phyloP scores from a whole-genome alignment of 2,329 filamentous ascomycete genomes.

The Shiraia bambusicola region DNA sequence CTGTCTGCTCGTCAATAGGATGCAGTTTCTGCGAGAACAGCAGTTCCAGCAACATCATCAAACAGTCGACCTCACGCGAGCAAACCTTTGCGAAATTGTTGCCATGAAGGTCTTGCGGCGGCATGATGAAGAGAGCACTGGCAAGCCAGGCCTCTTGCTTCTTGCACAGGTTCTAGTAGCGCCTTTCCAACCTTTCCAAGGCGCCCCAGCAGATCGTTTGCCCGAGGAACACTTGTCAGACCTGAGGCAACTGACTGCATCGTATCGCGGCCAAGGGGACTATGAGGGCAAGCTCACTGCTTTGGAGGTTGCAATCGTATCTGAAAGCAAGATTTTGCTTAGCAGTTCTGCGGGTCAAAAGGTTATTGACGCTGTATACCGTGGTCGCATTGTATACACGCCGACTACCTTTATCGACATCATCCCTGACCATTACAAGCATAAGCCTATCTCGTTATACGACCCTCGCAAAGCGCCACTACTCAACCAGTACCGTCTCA shows the following conservation, averaged over 20 bases:
- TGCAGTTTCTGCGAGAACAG: constrained; percentile 78
- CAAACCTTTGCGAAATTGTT: constrained; percentile 76
- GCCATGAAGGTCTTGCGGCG: constrained; percentile 75
- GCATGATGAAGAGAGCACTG: constrained; percentile 75
- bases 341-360: constrained; percentile 77
- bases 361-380: constrained; percentile 80
- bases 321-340: constrained; percentile 76
- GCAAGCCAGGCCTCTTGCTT: constrained; percentile 68
- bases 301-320: constrained; percentile 79
- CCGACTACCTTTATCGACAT: constrained; percentile 81
- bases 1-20: constrained; percentile 78
- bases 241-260: neutral
- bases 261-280: constrained; percentile 48
- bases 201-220: constrained; percentile 68
- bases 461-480: constrained; percentile 73
- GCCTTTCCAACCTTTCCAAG: constrained; percentile 83
- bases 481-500: constrained; percentile 81
- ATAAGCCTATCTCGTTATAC: constrained; percentile 78
- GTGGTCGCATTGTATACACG: constrained; percentile 77
- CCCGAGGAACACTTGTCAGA: constrained; percentile 55
- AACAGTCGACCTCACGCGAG: constrained; percentile 77
- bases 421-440: constrained; percentile 82
- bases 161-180: constrained; percentile 79
- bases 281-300: constrained; percentile 68
- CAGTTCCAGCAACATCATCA: constrained; percentile 73